Evolutionary conservation across 139 green algal species (phyloP).

Genomic region (Chlorella sorokiniana): DNA sequence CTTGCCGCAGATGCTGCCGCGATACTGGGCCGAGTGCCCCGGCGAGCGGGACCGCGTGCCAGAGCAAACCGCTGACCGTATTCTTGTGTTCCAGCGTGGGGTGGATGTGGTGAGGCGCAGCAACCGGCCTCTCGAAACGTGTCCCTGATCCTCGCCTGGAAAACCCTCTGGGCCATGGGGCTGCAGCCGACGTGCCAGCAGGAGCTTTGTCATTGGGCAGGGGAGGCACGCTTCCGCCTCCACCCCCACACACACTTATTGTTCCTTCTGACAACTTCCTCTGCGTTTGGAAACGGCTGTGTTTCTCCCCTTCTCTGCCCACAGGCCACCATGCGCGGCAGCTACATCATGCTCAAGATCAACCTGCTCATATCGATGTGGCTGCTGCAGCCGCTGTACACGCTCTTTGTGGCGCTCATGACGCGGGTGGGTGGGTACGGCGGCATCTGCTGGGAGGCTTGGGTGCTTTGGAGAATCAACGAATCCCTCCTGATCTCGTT

Average conservation of each 20-base stretch:
- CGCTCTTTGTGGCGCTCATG: slow-evolving; percentile 26
- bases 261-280: background rate
- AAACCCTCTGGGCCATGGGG: background rate
- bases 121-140: background rate
- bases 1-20: slow-evolving; percentile 13
- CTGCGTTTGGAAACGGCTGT: background rate
- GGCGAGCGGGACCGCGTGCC: slow-evolving; percentile 13
- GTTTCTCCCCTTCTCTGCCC: background rate
- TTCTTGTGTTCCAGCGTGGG: slow-evolving; percentile 76
- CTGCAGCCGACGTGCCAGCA: background rate
- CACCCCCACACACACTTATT: background rate
- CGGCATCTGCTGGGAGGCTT: background rate
- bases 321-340: slow-evolving; percentile 40
- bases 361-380: slow-evolving; percentile 66
- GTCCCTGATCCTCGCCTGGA: background rate
- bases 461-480: background rate
- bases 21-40: slow-evolving; percentile 46
- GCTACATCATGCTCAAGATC: slow-evolving; percentile 79
- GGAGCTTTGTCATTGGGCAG: no score
- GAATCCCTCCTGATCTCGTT: no score
- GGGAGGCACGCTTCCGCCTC: no score
- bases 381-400: slow-evolving; percentile 48
- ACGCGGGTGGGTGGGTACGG: background rate
- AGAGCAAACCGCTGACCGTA: slow-evolving; percentile 54
- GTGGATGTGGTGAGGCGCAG: slow-evolving; percentile 42